Evolutionary conservation across 306 rosid genomes (phyloP).

Genomic region (Vicia villosa): DNA sequence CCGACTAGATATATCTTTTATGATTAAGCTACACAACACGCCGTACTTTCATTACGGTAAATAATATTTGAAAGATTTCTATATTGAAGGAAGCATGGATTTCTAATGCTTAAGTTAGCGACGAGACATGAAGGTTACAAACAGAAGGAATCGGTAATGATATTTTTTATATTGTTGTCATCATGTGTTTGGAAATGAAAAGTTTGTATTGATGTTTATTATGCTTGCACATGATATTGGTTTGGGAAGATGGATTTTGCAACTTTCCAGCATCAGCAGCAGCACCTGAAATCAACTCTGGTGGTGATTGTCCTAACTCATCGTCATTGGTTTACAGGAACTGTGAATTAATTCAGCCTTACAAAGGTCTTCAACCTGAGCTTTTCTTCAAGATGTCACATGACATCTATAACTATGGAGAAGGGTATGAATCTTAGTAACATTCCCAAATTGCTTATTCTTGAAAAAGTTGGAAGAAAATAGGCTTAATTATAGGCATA

Average conservation of each 20-base stretch:
- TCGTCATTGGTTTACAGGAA: constrained; percentile 59
- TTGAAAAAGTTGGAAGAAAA: constrained; percentile 12
- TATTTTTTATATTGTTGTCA: neutral
- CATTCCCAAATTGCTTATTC: neutral
- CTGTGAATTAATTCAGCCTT: constrained; percentile 65
- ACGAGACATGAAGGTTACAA: no score
- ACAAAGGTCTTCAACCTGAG: constrained; percentile 88
- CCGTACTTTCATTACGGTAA: no score
- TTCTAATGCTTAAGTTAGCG: no score
- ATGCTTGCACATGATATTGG: constrained; percentile 74
- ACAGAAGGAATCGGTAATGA: constrained; percentile 89
- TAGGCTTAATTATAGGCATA: neutral
- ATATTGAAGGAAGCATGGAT: no score
- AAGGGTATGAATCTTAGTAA: constrained; percentile 56
- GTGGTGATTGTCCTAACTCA: constrained; percentile 48
- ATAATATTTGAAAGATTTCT: no score
- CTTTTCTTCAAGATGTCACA: constrained; percentile 99
- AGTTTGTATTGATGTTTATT: neutral
- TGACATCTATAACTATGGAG: constrained; percentile 99
- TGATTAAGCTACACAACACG: no score
- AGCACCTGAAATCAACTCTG: constrained; percentile 65
- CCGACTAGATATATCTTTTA: no score
- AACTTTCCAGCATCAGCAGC: constrained; percentile 81
- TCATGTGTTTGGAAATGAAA: neutral
- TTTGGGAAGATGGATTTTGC: constrained; percentile 99